Evolutionary conservation across 1,284 basidiomycete species (phyloP).

Genomic region (Ustanciosporium gigantosporum): DNA sequence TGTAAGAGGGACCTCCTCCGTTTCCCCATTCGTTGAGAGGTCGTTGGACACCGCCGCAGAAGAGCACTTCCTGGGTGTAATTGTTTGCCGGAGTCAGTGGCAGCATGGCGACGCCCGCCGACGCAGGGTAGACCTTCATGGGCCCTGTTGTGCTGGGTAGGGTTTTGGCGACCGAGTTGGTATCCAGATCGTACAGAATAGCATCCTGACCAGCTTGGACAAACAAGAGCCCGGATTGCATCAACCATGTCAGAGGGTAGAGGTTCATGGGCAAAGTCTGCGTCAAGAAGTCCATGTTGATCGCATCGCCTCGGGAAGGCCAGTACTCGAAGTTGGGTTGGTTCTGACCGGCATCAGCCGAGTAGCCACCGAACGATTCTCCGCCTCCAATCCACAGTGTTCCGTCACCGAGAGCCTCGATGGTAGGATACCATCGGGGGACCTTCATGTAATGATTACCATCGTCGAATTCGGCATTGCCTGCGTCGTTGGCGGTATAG

Average conservation of each 20-base stretch:
- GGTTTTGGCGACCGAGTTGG: conserved; percentile 14
- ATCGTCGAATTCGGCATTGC: conserved; percentile 19
- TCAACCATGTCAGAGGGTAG: conserved; percentile 49
- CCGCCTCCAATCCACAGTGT: conserved; percentile 31
- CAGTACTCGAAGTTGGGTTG: conserved; percentile 41
- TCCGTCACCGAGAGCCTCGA: conserved; percentile 33
- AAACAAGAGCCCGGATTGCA: conserved; percentile 45
- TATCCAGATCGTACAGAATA: conserved; percentile 23
- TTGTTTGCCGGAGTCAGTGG: conserved; percentile 86
- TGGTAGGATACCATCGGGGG: conserved; percentile 34
- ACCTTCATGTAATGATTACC: conserved; percentile 24
- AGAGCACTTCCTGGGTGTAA: conserved; percentile 79
- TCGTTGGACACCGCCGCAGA: conserved; percentile 80
- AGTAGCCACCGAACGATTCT: conserved; percentile 31
- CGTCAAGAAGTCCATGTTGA: conserved; percentile 32
- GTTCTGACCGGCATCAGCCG: conserved; percentile 16
- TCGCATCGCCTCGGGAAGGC: conserved; percentile 20
- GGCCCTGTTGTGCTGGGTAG: conserved; percentile 22
- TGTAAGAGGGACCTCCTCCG: conserved; percentile 39
- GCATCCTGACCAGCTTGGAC: conserved; percentile 45
- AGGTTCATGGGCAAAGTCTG: conserved; percentile 42
- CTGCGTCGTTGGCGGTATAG: conserved; percentile 15
- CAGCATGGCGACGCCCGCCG: conserved; percentile 84
- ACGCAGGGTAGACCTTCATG: conserved; percentile 76
- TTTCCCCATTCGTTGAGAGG: conserved; percentile 47